Evolutionary conservation across 2,329 filamentous ascomycete species (phyloP).

Genomic region (Ophiostoma populinum): DNA sequence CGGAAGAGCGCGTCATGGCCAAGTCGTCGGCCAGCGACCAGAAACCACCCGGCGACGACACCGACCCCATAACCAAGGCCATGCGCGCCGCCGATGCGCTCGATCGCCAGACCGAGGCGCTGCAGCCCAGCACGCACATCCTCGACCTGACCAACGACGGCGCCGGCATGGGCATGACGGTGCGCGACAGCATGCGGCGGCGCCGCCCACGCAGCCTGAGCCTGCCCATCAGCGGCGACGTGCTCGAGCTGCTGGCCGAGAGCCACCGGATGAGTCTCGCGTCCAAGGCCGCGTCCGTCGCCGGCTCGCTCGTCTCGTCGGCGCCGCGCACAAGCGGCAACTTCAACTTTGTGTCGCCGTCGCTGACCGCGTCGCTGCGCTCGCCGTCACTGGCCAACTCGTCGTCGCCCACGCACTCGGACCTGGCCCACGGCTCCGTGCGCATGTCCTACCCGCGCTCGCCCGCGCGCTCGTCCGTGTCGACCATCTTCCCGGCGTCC

Average conservation of each 20-base stretch:
- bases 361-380: not conserved
- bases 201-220: constrained; percentile 30
- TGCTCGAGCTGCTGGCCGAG: constrained; percentile 3
- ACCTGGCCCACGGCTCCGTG: constrained; percentile 3
- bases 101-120: constrained; percentile 26
- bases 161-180: no score
- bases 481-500: constrained; percentile 7
- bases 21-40: not conserved
- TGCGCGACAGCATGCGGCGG: not conserved
- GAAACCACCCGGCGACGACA: constrained; percentile 8
- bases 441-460: no score
- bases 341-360: constrained; percentile 3
- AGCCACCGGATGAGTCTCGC: constrained; percentile 2
- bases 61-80: constrained; percentile 33
- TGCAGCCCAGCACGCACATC: constrained; percentile 30
- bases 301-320: not conserved
- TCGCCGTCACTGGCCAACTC: not conserved
- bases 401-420: not conserved
- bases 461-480: constrained; percentile 3
- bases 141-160: constrained; percentile 25
- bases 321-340: no score
- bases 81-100: constrained; percentile 40
- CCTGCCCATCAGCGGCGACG: constrained; percentile 24
- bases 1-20: no score
- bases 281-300: constrained; percentile 13